Evolutionary conservation across 257 asterid species (phyloP), one percentile per base, ranked within the genome.

Genomic region (Craterostigma plantagineum): DNA sequence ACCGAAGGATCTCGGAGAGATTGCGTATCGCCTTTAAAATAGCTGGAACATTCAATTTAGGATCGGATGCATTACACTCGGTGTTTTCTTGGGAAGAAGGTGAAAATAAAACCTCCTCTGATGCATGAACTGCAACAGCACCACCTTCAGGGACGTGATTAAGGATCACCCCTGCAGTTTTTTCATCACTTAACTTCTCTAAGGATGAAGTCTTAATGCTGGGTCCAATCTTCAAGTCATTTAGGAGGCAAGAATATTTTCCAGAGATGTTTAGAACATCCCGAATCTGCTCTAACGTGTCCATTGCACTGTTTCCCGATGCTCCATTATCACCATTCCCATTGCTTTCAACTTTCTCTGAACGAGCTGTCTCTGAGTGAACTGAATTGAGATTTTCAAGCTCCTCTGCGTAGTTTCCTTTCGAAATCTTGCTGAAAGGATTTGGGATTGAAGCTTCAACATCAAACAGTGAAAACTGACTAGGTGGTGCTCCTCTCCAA

Each of bases 401-500:
- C 55, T 42, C 58, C 43, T 56, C 65, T 56, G 48, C 63, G 45
- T 44, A 23, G 36, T 15, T 63, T 40, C 61, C 70, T 16, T 63
- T 75, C 35, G 47, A 16, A 42, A 61, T 71, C 33, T 68, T 49
- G 55, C 42, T 55, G 30, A 49, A 48, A n/a, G 38, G 51, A 57
- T 52, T 56, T 8, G 55, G 35, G 35, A 55, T 35, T 57, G 63
- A 56, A 38, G 61, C 51, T 67, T 73, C 95, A 46, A 58, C 53
- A 57, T 69, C 79, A 45, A 70, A 49, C 1, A 62, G 38, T 18
- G 87, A 58, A 43, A 68, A 55, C 14, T 56, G 72, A 58, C 81
- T 65, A 53, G 75, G 70, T 4, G 83, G 66, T 39, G 92, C 77
- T 42, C 96, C 96, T 71, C 63, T 90, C 94, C 96, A 90, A 69